These are phyloP conservation scores for Aquilaria malaccensis DNA, from an alignment of 345 rosid genomes.

Conservation along the genomic window DNA sequence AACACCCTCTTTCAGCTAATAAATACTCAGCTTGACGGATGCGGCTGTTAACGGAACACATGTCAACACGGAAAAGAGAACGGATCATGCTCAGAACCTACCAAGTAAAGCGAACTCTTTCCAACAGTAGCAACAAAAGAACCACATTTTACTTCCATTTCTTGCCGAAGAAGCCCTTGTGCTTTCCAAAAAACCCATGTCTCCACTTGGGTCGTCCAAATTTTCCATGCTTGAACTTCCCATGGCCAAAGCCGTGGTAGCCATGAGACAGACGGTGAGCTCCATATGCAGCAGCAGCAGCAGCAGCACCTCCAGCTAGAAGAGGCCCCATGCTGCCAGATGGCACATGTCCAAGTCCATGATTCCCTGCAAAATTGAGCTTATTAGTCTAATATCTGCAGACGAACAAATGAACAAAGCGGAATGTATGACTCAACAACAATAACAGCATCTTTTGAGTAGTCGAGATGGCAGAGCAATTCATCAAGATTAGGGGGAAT, in stretches of 20 bases:
- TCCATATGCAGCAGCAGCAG: conserved; percentile 63
- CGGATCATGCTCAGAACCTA: no score
- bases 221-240: conserved; percentile 65
- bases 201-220: conserved; percentile 53
- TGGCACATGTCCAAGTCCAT: conserved; percentile 19
- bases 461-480: no score
- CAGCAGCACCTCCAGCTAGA: conserved; percentile 68
- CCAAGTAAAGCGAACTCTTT: no score
- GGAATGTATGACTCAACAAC: background rate
- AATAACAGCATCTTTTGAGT: no score
- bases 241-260: conserved; percentile 50
- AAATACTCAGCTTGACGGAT: no score
- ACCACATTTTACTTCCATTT: conserved; percentile 43
- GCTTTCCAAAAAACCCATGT: conserved; percentile 63
- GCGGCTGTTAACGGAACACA: no score
- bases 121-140: no score
- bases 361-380: conserved; percentile 23
- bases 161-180: conserved; percentile 47
- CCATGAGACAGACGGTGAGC: conserved; percentile 67
- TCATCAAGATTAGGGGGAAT: no score
- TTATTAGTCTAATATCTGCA: conserved; percentile 7
- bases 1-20: no score
- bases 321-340: conserved; percentile 47
- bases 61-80: no score
- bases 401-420: background rate